phyloP scores from a whole-genome alignment of 1,139 yeast genomes.

The Geotrichum citri-aurantii region DNA sequence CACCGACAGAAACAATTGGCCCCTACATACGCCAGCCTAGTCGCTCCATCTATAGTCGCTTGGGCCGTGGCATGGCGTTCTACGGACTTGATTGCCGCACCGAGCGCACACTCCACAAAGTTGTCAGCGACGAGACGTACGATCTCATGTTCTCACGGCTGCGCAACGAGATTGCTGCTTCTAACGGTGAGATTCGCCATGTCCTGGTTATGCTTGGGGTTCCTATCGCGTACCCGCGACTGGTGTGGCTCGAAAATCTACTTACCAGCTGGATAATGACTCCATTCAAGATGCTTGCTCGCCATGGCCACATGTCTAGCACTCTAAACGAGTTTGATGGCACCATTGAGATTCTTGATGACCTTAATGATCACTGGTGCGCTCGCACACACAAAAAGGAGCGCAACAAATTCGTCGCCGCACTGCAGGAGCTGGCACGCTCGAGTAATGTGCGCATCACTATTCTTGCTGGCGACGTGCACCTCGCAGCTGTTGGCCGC shows the following conservation, averaged over 20 bases:
- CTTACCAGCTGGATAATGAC: conserved; percentile 50
- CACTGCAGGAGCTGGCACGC: conserved; percentile 59
- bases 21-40: conserved; percentile 60
- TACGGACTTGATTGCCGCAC: conserved; percentile 89
- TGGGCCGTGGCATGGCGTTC: conserved; percentile 69
- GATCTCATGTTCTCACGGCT: conserved; percentile 55
- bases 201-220: conserved; percentile 81
- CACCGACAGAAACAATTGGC: conserved; percentile 41
- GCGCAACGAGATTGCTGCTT: conserved; percentile 44
- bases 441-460: conserved; percentile 65
- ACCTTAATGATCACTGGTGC: conserved; percentile 95
- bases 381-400: conserved; percentile 76
- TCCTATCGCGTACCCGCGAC: conserved; percentile 88
- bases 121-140: conserved; percentile 57
- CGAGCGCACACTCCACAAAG: conserved; percentile 62
- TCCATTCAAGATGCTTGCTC: conserved; percentile 65
- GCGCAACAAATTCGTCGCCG: conserved; percentile 56
- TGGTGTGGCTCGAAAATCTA: conserved; percentile 80
- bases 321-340: conserved; percentile 89
- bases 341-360: conserved; percentile 82
- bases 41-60: conserved; percentile 62
- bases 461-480: conserved; percentile 89
- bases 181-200: conserved; percentile 61
- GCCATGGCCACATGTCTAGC: conserved; percentile 62
- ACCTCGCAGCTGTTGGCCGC: conserved; percentile 77